These are phyloP conservation scores for Globisporangium yorkense DNA, from an alignment of 352 stramenopile species.

Conservation along the genomic window DNA sequence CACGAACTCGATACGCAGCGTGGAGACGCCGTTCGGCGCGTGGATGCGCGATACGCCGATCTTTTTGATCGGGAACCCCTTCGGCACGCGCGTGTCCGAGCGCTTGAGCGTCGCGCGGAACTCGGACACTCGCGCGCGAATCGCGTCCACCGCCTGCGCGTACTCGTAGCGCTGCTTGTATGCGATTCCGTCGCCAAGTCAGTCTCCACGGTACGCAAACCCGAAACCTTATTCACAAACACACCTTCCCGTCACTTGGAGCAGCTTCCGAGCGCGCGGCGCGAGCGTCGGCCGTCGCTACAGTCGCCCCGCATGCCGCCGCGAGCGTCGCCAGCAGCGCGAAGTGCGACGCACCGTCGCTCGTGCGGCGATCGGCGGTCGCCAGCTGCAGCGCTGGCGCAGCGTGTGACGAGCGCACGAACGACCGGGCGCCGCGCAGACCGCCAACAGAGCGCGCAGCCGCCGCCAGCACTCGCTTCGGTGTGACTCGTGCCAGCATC, in stretches of 20 bases:
- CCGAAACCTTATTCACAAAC: too few relatives aligned
- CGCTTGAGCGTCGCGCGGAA: constrained; percentile 74
- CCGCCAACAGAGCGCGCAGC: neutral
- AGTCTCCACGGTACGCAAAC: neutral
- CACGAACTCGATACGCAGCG: constrained; percentile 79
- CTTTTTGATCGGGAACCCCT: constrained; percentile 77
- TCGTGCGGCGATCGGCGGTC: neutral
- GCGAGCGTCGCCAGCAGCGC: neutral
- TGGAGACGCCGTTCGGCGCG: constrained; percentile 76
- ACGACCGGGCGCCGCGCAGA: neutral
- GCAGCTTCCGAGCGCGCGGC: neutral
- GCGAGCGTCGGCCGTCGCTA: neutral
- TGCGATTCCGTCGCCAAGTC: neutral
- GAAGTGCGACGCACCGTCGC: neutral
- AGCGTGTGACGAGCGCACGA: neutral
- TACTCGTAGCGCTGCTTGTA: constrained; percentile 48
- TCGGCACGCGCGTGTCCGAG: constrained; percentile 61
- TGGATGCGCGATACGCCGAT: constrained; percentile 75
- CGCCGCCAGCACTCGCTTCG: neutral
- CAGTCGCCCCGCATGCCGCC: neutral
- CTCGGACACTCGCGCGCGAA: constrained; percentile 70
- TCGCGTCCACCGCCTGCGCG: constrained; percentile 51
- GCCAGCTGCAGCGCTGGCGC: neutral
- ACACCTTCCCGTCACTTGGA: neutral
- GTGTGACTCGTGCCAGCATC: neutral